Evolutionary conservation across 2,329 filamentous ascomycete genomes (phyloP).

Genomic region (Fusarium redolens): DNA sequence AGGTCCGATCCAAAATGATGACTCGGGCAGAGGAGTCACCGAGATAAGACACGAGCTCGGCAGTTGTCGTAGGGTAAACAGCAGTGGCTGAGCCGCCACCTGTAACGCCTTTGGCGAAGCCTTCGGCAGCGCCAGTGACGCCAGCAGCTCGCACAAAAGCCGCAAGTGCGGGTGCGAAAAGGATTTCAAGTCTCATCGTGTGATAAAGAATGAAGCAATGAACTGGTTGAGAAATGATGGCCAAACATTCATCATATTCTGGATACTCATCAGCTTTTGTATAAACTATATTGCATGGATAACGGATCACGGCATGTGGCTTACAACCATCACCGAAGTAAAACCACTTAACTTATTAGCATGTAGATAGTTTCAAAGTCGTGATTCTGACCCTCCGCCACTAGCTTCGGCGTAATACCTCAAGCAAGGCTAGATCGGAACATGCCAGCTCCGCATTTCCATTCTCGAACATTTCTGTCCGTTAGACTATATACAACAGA

Average conservation of each 20-base stretch:
- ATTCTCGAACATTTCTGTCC: background rate
- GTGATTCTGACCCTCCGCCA: background rate
- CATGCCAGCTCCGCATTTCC: background rate
- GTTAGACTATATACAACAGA: background rate
- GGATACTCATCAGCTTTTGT: background rate
- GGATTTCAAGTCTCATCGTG: background rate
- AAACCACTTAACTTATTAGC: background rate
- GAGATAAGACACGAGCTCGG: constrained; percentile 69
- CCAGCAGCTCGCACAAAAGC: background rate
- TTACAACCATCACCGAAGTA: background rate
- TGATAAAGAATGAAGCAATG: background rate
- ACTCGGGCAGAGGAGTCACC: constrained; percentile 63
- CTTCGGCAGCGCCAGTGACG: constrained; percentile 44
- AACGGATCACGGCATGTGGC: background rate
- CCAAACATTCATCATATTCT: background rate
- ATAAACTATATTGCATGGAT: background rate
- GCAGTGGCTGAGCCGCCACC: constrained; percentile 70
- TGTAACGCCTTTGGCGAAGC: constrained; percentile 64
- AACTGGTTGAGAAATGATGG: background rate
- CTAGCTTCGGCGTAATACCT: background rate
- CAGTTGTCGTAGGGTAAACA: constrained; percentile 64
- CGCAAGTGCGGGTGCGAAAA: background rate
- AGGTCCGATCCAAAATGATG: constrained; percentile 67
- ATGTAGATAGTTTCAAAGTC: background rate
- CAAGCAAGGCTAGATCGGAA: background rate